These are phyloP conservation scores for Chytriomyces confervae DNA, from an alignment of 192 early-diverging fungal species.

Conservation along the genomic window DNA sequence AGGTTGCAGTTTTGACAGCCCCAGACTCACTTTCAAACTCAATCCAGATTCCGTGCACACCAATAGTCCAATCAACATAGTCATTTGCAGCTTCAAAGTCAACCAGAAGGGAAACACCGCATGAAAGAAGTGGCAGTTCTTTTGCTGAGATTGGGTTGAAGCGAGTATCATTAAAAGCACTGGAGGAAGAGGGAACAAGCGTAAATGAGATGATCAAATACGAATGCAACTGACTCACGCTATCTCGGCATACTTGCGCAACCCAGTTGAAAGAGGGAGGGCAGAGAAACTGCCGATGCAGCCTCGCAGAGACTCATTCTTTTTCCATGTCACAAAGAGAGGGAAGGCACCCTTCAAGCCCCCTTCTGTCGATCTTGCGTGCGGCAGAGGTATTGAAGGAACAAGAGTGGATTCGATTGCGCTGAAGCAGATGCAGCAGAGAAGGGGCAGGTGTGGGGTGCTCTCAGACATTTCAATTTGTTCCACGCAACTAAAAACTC, in stretches of 20 bases:
- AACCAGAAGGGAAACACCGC: conserved; percentile 84
- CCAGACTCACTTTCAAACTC: conserved; percentile 65
- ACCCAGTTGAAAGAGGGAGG: conserved; percentile 68
- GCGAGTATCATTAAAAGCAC: conserved; percentile 82
- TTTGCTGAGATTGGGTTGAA: conserved; percentile 75
- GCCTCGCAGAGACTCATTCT: conserved; percentile 68
- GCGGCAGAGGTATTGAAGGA: not conserved
- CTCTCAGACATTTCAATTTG: no score
- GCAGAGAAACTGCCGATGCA: conserved; percentile 93
- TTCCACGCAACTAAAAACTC: no score
- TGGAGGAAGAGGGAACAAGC: conserved; percentile 32
- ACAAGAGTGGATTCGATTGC: not conserved
- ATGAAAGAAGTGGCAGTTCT: conserved; percentile 73
- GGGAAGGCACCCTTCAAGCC: conserved; percentile 45
- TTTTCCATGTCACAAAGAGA: conserved; percentile 83
- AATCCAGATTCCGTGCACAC: conserved; percentile 93
- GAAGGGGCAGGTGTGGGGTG: not conserved
- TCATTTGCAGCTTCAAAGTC: conserved; percentile 79
- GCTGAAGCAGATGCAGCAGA: not conserved
- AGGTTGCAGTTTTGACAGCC: conserved; percentile 72
- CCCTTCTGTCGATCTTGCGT: not conserved
- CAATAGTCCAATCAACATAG: conserved; percentile 89
- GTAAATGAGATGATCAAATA: conserved; percentile 2
- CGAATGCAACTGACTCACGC: conserved; percentile 51
- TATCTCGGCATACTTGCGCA: conserved; percentile 81